phyloP scores from a whole-genome alignment of 2,329 filamentous ascomycete species.

The Apiospora aurea region DNA sequence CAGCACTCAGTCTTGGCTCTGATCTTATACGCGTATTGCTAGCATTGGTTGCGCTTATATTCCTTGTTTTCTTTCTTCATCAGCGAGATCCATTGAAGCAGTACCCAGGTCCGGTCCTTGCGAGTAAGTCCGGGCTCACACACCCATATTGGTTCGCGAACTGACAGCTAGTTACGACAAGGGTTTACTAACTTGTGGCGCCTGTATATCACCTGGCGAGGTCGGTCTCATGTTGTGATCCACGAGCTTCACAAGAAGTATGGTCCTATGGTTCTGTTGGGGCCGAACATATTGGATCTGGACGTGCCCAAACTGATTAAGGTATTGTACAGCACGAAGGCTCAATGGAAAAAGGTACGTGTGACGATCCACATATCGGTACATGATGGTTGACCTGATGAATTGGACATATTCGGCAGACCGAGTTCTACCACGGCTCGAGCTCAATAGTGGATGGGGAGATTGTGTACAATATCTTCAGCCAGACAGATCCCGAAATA shows the following conservation, averaged over 20 bases:
- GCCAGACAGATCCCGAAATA: not conserved
- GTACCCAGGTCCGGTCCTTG: not conserved
- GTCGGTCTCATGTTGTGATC: not conserved
- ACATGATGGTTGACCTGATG: not conserved
- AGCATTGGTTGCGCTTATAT: not conserved
- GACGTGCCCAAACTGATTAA: slow-evolving; percentile 47
- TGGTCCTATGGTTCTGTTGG: slow-evolving; percentile 50
- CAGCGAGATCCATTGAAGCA: not conserved
- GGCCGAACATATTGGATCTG: slow-evolving; percentile 47
- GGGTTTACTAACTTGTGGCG: not conserved
- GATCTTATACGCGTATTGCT: not conserved
- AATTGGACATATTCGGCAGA: not conserved
- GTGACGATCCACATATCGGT: not conserved
- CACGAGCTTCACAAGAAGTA: slow-evolving; percentile 44
- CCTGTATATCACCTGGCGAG: not conserved
- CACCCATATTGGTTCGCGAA: not conserved
- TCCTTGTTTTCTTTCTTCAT: not conserved
- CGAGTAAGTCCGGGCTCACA: not conserved
- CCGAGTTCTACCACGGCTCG: not conserved
- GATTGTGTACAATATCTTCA: slow-evolving; percentile 9
- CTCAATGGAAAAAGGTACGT: slow-evolving; percentile 41
- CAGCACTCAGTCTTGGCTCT: not conserved
- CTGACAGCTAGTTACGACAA: not conserved
- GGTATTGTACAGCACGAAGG: slow-evolving; percentile 45
- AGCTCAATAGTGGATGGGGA: not conserved